These are phyloP conservation scores for Hypoxylon sp. DNA, from an alignment of 2,329 filamentous ascomycete species.

Conservation along the genomic window DNA sequence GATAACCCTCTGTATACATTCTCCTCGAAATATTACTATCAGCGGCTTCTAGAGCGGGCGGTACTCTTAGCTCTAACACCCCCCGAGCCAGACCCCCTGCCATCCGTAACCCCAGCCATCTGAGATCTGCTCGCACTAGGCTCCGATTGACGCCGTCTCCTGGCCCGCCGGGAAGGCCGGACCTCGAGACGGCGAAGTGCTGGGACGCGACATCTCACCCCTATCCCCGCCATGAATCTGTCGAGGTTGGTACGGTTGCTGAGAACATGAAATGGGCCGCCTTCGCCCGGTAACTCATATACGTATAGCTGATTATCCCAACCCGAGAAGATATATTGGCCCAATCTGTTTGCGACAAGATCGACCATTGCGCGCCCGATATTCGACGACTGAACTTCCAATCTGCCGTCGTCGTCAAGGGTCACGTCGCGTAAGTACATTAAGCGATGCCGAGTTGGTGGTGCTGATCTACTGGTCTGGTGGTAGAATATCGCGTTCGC, in stretches of 20 bases:
- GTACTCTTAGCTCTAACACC: not conserved
- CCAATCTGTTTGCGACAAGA: not conserved
- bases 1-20: not conserved
- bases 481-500: too few species aligned
- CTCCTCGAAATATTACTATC: not conserved
- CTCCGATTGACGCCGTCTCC: not conserved
- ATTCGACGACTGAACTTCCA: not conserved
- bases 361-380: not conserved
- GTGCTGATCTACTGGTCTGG: too few species aligned
- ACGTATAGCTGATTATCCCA: not conserved
- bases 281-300: not conserved
- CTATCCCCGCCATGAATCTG: not conserved
- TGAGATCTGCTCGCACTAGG: not conserved
- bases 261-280: not conserved
- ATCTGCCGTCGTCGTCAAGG: not conserved
- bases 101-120: not conserved
- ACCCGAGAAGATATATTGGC: not conserved
- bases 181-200: not conserved
- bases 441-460: not conserved
- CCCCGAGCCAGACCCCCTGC: not conserved
- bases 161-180: too few species aligned
- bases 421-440: not conserved
- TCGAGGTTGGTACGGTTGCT: not conserved
- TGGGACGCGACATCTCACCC: not conserved
- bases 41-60: not conserved